Base-by-base conservation (phyloP, 306 rosid species). In the Begonia peltatifolia region DNA sequence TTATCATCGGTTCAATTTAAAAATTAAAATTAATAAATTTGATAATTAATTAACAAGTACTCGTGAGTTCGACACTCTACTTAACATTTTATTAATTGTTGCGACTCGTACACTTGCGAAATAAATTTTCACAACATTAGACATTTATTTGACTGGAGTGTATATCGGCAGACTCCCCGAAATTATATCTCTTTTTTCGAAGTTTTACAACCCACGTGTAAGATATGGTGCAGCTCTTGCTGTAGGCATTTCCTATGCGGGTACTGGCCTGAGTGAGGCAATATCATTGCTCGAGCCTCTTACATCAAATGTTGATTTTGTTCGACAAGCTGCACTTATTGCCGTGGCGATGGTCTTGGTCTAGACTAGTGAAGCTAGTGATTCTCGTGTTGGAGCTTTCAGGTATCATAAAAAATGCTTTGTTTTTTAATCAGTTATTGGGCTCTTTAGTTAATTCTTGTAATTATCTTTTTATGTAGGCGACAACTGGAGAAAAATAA, bases 341-440 rank as follows among this genome's bases (percentile, higher is more conserved):
- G 97, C 97, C 49, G 85, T 90, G 97, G 95, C 97, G 35, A 90
- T 90, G 97, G 97, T 90, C 55, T 80, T 90, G 94, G 94, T 90
- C 48, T 95, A 90, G 80, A 90, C 61, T 50, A 90, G 94, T 60
- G 97, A 90, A 68, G 94, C 97, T 57, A 83, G 94, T 65, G 97
- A 90, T 63, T 77, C 97, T 17, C 97, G 95, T 41, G 94, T 85
- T 67, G 97, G 97, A 69, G 63, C 94, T 14, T 90, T 90, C 71
- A 78, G 97, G 97, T 90, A 76, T 48, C 41, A 46, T 25, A 12
- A 49, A 9, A 35, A 15, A 38, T 49, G 2, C 6, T 46, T 47
- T 23, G 23, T 36, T 6, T 14, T 9, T 22, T 11, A 50, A 13
- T 49, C 6, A 5, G 10, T 11, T 55, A 12, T 44, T 64, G 0